Base-by-base conservation (phyloP, 163 green algal genomes). In the Scenedesmus sp. region DNA sequence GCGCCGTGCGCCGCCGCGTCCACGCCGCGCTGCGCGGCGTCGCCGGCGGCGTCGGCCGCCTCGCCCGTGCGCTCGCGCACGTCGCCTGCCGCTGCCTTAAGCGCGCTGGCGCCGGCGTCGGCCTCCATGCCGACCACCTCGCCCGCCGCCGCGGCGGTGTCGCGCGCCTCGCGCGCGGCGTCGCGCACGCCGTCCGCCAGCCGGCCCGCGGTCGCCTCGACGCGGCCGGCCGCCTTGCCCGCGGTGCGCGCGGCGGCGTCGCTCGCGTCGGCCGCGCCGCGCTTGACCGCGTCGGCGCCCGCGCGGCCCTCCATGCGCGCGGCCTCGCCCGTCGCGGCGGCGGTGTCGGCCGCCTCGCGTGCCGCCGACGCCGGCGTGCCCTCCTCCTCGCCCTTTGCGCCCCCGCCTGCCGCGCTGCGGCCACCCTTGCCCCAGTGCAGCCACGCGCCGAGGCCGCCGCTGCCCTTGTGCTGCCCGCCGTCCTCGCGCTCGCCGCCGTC, bases 81-180 rank as follows among this genome's bases (percentile, higher is more conserved):
- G n/a, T 36, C 57, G 18, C 42, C n/a, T 34, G 70, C 70, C 50
- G 70, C 57, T 29, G 20, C 20, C 26, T 78, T 75, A 6, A 47
- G 39, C 39, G 24, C 50, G 26, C 50, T 53, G 42, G 33, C 63
- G 44, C 17, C n/a, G n/a, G n/a, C n/a, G n/a, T n/a, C n/a, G n/a
- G 4, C 29, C 58, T 71, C 60, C 34, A 51, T 53, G 36, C 58
- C 47, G 3, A 29, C 39, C 31, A 67, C 36, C 9, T 69, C 53
- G 20, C 54, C 69, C n/a, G 69, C 24, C 14, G 45, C 17, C 10
- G 36, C 36, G 34, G 62, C 62, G 24, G 62, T 53, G 64, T 63
- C 53, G 34, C 67, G 33, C 4, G 50, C 34, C 34, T 64, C 51
- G 28, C 44, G 10, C 26, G 47, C 65, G 34, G 33, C 54, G 15